phyloP scores from a whole-genome alignment of 2,329 filamentous ascomycete species.

The Aspergillus novofumigatus region DNA sequence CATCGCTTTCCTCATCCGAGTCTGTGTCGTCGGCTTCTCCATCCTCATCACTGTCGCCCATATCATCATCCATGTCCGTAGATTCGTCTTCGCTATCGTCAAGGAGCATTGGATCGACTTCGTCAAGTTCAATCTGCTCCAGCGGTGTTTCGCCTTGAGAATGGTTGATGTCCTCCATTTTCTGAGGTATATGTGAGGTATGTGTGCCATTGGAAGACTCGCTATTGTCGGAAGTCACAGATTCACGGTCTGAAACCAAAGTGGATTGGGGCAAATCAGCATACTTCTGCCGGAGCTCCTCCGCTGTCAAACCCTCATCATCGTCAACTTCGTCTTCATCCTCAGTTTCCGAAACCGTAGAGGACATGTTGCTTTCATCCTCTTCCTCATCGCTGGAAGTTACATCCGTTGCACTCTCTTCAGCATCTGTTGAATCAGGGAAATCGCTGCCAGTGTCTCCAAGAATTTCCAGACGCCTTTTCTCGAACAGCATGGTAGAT shows the following conservation, averaged over 20 bases:
- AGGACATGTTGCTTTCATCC: slow-evolving; percentile 50
- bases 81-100: slow-evolving; percentile 45
- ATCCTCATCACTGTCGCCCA: slow-evolving; percentile 44
- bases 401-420: slow-evolving; percentile 25
- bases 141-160: slow-evolving; percentile 23
- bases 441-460: slow-evolving; percentile 61
- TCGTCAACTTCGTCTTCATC: slow-evolving; percentile 35
- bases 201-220: slow-evolving; percentile 17
- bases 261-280: slow-evolving; percentile 34
- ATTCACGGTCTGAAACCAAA: slow-evolving; percentile 19
- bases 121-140: slow-evolving; percentile 32
- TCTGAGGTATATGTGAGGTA: slow-evolving; percentile 15
- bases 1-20: slow-evolving; percentile 38
- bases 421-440: slow-evolving; percentile 63
- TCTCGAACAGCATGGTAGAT: slow-evolving; percentile 48
- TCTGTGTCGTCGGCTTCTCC: slow-evolving; percentile 52
- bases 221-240: slow-evolving; percentile 20
- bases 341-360: slow-evolving; percentile 41
- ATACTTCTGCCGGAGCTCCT: slow-evolving; percentile 47
- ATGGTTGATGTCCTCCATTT: slow-evolving; percentile 18
- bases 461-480: slow-evolving; percentile 39
- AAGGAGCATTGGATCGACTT: slow-evolving; percentile 43
- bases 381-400: slow-evolving; percentile 59
- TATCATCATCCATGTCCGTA: slow-evolving; percentile 47
- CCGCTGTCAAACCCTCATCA: slow-evolving; percentile 44